Conservation (phyloP, 2,329 filamentous ascomycete genomes). For the Huntiella decipiens region DNA sequence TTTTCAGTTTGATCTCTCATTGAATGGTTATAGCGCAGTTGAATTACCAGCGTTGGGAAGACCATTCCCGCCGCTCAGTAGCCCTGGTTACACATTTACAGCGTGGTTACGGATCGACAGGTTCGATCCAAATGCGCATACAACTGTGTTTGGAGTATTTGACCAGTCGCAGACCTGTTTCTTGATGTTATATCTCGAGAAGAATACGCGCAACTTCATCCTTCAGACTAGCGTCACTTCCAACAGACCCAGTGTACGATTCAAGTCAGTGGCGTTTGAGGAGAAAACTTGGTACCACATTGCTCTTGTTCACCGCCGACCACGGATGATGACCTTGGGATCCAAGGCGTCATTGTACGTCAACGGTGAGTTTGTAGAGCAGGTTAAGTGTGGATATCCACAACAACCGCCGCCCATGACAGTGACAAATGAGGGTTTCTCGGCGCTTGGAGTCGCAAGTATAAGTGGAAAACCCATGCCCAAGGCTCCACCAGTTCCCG, state of each 20-base stretch:
- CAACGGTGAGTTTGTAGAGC: constrained; percentile 84
- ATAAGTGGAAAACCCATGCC: constrained; percentile 1
- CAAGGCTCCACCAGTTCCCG: constrained; percentile 16
- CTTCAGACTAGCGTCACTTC: constrained; percentile 86
- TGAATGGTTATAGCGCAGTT: constrained; percentile 74
- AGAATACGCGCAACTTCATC: constrained; percentile 84
- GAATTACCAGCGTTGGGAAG: constrained; percentile 76
- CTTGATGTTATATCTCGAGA: constrained; percentile 80
- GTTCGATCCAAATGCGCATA: constrained; percentile 72
- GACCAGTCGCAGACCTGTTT: constrained; percentile 87
- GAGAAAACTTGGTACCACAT: constrained; percentile 82
- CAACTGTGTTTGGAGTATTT: constrained; percentile 88
- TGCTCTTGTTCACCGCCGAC: constrained; percentile 64
- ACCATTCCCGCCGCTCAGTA: constrained; percentile 61
- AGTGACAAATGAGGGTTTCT: constrained; percentile 14
- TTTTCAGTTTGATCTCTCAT: constrained; percentile 83
- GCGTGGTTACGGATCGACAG: constrained; percentile 77
- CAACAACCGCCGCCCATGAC: constrained; percentile 52
- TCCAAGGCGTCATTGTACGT: constrained; percentile 79
- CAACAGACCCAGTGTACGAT: constrained; percentile 72
- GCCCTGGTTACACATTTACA: constrained; percentile 74
- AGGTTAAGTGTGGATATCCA: constrained; percentile 77
- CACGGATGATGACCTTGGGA: constrained; percentile 47
- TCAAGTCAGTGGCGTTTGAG: constrained; percentile 65
- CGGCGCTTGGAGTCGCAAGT: neutral